Evolutionary conservation across 768 basidiomycete genomes (phyloP).

Genomic region (Dioszegia crocea): DNA sequence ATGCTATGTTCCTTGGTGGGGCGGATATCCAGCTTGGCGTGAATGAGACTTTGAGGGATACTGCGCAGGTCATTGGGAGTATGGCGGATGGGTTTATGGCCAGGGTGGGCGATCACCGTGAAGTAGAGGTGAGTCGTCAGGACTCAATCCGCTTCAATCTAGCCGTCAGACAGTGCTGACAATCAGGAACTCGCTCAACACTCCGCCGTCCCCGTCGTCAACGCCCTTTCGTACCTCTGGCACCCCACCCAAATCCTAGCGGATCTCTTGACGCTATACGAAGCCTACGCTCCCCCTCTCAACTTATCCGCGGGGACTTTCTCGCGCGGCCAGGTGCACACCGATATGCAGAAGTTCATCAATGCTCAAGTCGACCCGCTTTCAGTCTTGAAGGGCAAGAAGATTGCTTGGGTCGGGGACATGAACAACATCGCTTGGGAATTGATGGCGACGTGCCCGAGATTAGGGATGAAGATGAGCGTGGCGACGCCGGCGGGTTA

Average conservation of each 20-base stretch:
- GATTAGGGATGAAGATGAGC: conserved; percentile 78
- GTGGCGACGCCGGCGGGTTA: conserved; percentile 70
- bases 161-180: neutral
- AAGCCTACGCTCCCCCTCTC: conserved; percentile 55
- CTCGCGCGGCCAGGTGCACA: conserved; percentile 11
- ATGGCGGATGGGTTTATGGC: conserved; percentile 98
- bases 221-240: conserved; percentile 91
- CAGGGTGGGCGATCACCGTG: conserved; percentile 83
- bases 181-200: conserved; percentile 80
- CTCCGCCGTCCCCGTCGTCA: conserved; percentile 89
- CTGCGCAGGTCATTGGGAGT: conserved; percentile 79
- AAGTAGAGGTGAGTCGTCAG: conserved; percentile 69
- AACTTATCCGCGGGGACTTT: neutral
- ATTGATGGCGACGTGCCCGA: conserved; percentile 91
- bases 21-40: conserved; percentile 95
- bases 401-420: conserved; percentile 90
- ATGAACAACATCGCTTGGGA: conserved; percentile 93
- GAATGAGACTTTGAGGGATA: conserved; percentile 81
- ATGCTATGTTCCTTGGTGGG: conserved; percentile 79
- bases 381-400: conserved; percentile 66
- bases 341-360: conserved; percentile 10
- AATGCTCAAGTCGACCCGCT: conserved; percentile 50
- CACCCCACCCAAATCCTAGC: conserved; percentile 96
- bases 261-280: conserved; percentile 83
- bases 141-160: neutral